Evolutionary conservation across 108 stramenopile genomes (phyloP), one percentile per base, ranked within the genome.

Genomic region (Nannochloropsis salina): DNA sequence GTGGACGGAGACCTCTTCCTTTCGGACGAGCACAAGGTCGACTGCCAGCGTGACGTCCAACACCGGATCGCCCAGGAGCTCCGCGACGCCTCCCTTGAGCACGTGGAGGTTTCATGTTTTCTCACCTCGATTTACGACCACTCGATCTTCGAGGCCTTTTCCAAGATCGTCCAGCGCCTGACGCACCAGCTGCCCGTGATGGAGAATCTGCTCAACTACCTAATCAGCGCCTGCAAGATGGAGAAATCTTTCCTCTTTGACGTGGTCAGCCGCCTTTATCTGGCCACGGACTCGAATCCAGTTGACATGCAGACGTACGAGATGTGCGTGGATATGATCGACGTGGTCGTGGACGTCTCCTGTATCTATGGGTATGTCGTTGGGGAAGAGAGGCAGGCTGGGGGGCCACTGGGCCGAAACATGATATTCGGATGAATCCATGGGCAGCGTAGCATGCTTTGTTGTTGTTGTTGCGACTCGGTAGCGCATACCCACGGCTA

Each of bases 1-100:
- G 97, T 99, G 11, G 99, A 99, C 88, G 99, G 99, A 15, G 99
- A 99, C 87, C 87, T 98, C 41, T 98, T 98, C 91, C 89, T 98
- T 83, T 94, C 93, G 82, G 97, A 98, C 84, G 98, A 99, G 85
- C 93, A 95, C 86, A 98, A 98, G 91, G 94, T 96, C 83, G 99
- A 98, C 82, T 96, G 95, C 88, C 94, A 96, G 11, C 88, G 95
- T 43, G 96, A 95, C 87, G 93, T 99, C 93, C 90, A 91, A 42
- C 86, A 43, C 42, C 88, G 40, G 83, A 88, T 88, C 42, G 93
- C 86, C 95, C 44, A 86, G n/a, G 88, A 81, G 42, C 12, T 92
- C 15, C n/a, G 43, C 42, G 80, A 84, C 44, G 44, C 20, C 80
- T 94, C 94, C 42, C 89, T 91, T 81, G 92, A 93, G 10, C 47